These are phyloP conservation scores for Parachaetomium inaequale DNA, from an alignment of 495 filamentous ascomycete species.

Conservation along the genomic window DNA sequence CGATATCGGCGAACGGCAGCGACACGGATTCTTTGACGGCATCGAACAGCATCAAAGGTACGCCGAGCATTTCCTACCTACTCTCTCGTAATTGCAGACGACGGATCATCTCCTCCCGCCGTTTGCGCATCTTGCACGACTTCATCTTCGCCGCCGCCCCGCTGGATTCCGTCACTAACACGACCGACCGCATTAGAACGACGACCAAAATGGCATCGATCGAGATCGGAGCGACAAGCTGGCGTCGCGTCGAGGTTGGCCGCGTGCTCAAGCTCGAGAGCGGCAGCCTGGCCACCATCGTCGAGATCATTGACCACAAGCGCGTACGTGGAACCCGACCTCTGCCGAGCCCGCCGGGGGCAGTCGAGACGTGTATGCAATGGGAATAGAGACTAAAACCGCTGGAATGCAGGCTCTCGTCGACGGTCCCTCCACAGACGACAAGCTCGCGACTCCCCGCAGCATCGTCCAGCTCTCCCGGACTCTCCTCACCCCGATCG, in stretches of 20 bases:
- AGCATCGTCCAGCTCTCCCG: conserved; percentile 74
- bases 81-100: conserved; percentile 14
- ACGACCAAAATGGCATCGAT: conserved; percentile 37
- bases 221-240: conserved; percentile 43
- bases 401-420: conserved; percentile 71
- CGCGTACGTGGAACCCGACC: conserved; percentile 66
- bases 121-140: conserved; percentile 21
- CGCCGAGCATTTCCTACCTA: conserved; percentile 22
- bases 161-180: conserved; percentile 27
- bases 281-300: conserved; percentile 86
- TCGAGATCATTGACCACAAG: conserved; percentile 99
- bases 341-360: conserved; percentile 5
- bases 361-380: conserved; percentile 15
- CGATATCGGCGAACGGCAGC: conserved; percentile 35
- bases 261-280: conserved; percentile 75
- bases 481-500: conserved; percentile 83
- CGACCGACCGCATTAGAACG: conserved; percentile 21
- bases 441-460: conserved; percentile 73
- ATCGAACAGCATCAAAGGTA: conserved; percentile 37
- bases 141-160: conserved; percentile 13
- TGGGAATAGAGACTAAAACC: conserved; percentile 31
- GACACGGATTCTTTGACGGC: conserved; percentile 39
- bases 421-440: conserved; percentile 81
- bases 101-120: conserved; percentile 11
- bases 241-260: conserved; percentile 95